Percentiles rank a stretch among this genome's conserved stretches.
Evolutionary conservation across 2,329 filamentous ascomycete genomes (phyloP).

Genomic region (Diaporthe citri): DNA sequence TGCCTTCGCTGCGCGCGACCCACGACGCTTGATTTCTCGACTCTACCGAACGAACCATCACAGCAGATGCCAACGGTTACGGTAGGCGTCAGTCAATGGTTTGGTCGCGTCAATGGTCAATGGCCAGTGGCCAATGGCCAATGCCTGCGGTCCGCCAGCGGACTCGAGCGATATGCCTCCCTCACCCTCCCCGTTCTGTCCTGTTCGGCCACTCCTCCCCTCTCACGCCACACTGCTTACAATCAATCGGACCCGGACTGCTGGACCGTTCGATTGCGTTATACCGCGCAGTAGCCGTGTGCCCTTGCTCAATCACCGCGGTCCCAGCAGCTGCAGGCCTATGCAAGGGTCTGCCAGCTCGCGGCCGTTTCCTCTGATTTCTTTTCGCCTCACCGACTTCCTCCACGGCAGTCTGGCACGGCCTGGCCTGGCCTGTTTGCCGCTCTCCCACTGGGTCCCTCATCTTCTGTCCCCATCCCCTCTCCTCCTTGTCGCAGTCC

Average conservation of each 20-base stretch:
- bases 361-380: constrained; percentile 53
- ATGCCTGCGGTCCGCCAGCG: not conserved
- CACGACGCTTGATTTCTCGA: constrained; percentile 37
- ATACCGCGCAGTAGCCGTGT: constrained; percentile 47
- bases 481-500: not conserved
- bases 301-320: constrained; percentile 40
- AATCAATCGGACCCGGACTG: constrained; percentile 37
- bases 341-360: constrained; percentile 40
- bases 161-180: not conserved
- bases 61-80: not conserved
- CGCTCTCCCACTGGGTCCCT: constrained; percentile 5
- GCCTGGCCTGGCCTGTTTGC: constrained; percentile 27
- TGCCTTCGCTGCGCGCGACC: constrained; percentile 39
- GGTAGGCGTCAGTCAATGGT: not conserved
- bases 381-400: constrained; percentile 56
- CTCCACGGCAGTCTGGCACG: constrained; percentile 39
- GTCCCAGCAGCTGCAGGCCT: constrained; percentile 28
- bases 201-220: constrained; percentile 47
- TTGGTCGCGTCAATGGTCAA: not conserved
- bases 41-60: not conserved
- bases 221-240: constrained; percentile 48
- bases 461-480: constrained; percentile 2
- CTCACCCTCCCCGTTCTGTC: constrained; percentile 22
- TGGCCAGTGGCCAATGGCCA: not conserved
- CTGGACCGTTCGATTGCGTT: constrained; percentile 43